Evolutionary conservation across 345 rosid genomes (phyloP).

Genomic region (Eucalyptus sp.): DNA sequence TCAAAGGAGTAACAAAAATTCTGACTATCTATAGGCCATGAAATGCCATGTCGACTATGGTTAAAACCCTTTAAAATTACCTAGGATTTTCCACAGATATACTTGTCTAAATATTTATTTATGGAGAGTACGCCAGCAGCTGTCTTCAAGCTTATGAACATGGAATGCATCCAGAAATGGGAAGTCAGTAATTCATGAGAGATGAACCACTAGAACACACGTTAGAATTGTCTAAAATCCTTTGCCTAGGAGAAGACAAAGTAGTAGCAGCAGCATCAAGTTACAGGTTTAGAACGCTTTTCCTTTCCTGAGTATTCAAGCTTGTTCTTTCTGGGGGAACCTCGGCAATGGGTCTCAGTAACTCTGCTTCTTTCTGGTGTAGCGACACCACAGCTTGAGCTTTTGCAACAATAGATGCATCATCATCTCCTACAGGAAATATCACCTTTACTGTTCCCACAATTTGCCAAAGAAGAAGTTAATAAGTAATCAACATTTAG

Average conservation of each 20-base stretch:
- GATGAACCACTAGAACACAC: conserved; percentile 78
- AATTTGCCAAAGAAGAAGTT: conserved; percentile 17
- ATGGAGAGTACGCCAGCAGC: neutral
- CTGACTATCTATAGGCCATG: rapidly evolving
- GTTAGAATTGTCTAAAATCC: conserved; percentile 69
- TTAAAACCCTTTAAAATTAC: neutral
- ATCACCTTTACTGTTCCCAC: conserved; percentile 67
- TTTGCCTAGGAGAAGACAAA: conserved; percentile 66
- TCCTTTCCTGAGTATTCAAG: conserved; percentile 59
- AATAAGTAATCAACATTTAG: neutral
- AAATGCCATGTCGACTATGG: neutral
- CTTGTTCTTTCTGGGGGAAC: conserved; percentile 13
- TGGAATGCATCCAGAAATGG: neutral
- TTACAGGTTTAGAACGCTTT: conserved; percentile 44
- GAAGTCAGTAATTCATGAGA: conserved; percentile 57
- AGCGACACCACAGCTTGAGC: neutral
- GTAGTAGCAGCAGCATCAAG: conserved; percentile 55
- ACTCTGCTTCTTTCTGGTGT: conserved; percentile 17
- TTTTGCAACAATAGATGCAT: neutral
- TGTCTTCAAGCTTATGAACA: neutral
- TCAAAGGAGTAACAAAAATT: neutral
- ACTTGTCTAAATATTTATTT: neutral
- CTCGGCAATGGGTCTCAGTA: conserved; percentile 55
- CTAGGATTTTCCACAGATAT: rapidly evolving
- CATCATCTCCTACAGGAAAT: neutral